Evolutionary conservation across 202 grass and related monocot genomes (phyloP).

Genomic region (Miscanthus sacchariflorus): DNA sequence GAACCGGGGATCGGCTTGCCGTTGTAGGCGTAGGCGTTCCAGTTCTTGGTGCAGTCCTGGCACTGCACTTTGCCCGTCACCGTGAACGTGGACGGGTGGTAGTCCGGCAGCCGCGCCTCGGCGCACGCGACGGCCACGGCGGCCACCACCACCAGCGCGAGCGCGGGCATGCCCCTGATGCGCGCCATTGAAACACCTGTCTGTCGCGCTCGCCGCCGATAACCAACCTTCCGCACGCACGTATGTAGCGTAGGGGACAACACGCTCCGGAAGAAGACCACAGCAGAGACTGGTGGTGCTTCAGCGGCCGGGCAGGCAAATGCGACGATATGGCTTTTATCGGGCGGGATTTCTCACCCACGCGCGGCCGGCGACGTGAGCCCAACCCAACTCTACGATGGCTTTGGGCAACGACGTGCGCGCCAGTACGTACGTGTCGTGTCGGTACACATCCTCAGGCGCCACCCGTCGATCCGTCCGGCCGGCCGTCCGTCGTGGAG

Average conservation of each 20-base stretch:
- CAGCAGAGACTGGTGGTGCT: background rate
- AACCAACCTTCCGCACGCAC: no score
- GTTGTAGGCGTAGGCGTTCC: conserved; percentile 69
- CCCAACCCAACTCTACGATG: conserved; percentile 32
- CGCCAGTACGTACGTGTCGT: conserved; percentile 18
- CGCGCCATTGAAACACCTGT: conserved; percentile 25
- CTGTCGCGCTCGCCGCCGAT: background rate
- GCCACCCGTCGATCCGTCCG: background rate
- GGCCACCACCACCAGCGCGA: conserved; percentile 32
- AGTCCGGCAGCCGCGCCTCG: conserved; percentile 14
- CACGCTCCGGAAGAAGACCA: background rate
- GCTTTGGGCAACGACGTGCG: conserved; percentile 44
- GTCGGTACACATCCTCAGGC: conserved; percentile 11
- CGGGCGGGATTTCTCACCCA: no score
- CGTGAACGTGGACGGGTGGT: conserved; percentile 52
- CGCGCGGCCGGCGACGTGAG: conserved; percentile 56
- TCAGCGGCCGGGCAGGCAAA: background rate
- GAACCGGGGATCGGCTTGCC: conserved; percentile 61
- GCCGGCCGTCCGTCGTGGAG: no score
- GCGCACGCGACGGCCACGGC: conserved; percentile 20
- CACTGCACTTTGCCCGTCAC: conserved; percentile 70
- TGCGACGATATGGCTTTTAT: conserved; percentile 28
- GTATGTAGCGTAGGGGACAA: background rate
- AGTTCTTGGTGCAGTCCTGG: conserved; percentile 91
- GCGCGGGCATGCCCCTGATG: background rate